Evolutionary conservation across 1,139 yeast species (phyloP), one percentile per base, ranked within the genome.

Genomic region (Nakaseomyces bracarensis): DNA sequence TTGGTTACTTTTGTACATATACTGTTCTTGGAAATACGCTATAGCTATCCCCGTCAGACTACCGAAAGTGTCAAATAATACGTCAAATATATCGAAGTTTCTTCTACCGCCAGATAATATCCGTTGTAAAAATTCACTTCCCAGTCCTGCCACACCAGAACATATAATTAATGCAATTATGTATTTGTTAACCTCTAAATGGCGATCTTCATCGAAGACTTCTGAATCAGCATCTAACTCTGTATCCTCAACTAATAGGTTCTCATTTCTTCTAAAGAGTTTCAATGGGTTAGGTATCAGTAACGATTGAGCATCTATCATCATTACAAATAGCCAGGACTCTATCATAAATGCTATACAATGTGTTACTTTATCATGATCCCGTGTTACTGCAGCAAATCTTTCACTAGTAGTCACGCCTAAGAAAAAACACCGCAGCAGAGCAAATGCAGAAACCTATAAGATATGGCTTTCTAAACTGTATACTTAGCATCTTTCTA

Each of bases 361-460:
- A 54, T 78, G 84, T 2, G 74, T 52, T 10, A 67, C 30, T 55
- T 78, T 78, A 51, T 78, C 84, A 53, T 77, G 70, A 2, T 51
- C 53, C 11, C 74, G 56, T 1, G 68, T 66, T 7, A 75, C 47
- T 61, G 65, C 67, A 3, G 75, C 68, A 48, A 76, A 68, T 3
- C 74, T 74, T 16, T 73, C 45, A 40, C 60, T 57, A 9, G 61
- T 59, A 14, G 68, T 57, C 42, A 68, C 21, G 45, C 65, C 65
- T 49, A 61, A 57, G 58, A 36, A 49, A 48, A 27, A 53, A 40
- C 15, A 48, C 51, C 10, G 48, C 10, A 7, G 47, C 13, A 3
- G 55, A 47, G 4, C 55, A 45, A 1, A 47, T 28, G 2, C 49
- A 39, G 20, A 65, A 59, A 3, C 51, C 54, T 36, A 55, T 27